Evolutionary conservation across 805 yeast species (phyloP), one percentile per base, ranked within the genome.

Genomic region (Cyberlindnera meyerae): DNA sequence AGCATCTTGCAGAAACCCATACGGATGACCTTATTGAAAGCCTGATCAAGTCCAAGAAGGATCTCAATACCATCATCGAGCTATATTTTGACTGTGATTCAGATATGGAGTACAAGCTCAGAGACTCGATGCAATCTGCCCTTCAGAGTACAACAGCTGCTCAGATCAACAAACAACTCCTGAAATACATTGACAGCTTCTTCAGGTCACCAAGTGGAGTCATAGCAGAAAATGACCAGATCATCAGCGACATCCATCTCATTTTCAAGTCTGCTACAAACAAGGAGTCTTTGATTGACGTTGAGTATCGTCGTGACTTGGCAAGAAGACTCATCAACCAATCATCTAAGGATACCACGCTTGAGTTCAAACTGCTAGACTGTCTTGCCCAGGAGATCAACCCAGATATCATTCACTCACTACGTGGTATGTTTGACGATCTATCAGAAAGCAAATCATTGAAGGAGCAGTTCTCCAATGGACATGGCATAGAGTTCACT

Each of bases 391-490:
- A 40, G 1, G 55, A 49, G 14, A 40, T 54, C 8, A 43, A 46
- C 15, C 20, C 29, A 2, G 52, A 49, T 15, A 24, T 44, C 8
- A 25, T 43, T 3, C 21, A 22, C 5, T 41, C 48, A 3, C 18
- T 54, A 8, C 18, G 14, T 1, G 33, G 36, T 5, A 54, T 54
- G 57, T 32, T 52, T 29, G 36, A 45, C 4, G 58, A 52, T 29
- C 21, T 46, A 2, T 20, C 25, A 4, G 40, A 36, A 18, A 39
- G 45, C 8, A 29, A 38, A 8, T 3, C 7, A 1, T 29, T 30
- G n/a, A 31, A 34, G 18, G 3, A 14, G 6, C 24, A 36, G 13
- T 30, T 32, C 27, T 11, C 18, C 20, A 11, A 34, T 11, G 9
- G 17, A 14, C 11, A 18, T 9, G 4, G 31, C 7, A 14, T 43